Evolutionary conservation across 169 alveolate genomes (phyloP).

Genomic region (Babesia caballi): DNA sequence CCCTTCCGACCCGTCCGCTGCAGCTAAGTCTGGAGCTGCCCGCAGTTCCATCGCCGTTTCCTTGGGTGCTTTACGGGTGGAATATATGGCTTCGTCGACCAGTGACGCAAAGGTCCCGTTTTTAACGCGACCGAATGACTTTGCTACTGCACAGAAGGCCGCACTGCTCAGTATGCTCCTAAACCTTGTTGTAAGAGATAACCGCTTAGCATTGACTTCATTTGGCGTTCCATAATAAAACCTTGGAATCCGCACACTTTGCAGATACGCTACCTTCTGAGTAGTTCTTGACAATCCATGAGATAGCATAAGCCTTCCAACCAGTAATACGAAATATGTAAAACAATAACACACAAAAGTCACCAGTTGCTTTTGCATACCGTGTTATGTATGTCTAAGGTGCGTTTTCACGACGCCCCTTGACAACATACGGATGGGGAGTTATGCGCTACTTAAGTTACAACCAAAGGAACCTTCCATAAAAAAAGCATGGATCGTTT

Average conservation of each 20-base stretch:
- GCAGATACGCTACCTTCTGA: neutral
- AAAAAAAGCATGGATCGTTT: neutral
- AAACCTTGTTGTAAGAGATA: neutral
- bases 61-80: too few species aligned
- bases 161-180: neutral
- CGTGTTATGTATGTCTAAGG: neutral
- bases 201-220: neutral
- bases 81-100: neutral
- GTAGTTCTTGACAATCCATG: neutral
- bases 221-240: neutral
- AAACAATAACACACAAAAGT: neutral
- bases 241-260: neutral
- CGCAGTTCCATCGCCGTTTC: too few species aligned
- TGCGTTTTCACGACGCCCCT: neutral
- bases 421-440: slow-evolving; percentile 3
- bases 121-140: neutral
- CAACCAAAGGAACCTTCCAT: neutral
- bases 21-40: neutral
- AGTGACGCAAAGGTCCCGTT: neutral
- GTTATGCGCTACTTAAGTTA: neutral
- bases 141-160: neutral
- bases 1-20: neutral
- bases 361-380: neutral
- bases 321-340: neutral
- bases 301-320: neutral